Evolutionary conservation across 1,284 basidiomycete genomes (phyloP).

Genomic region (Psilocybe mexicana): DNA sequence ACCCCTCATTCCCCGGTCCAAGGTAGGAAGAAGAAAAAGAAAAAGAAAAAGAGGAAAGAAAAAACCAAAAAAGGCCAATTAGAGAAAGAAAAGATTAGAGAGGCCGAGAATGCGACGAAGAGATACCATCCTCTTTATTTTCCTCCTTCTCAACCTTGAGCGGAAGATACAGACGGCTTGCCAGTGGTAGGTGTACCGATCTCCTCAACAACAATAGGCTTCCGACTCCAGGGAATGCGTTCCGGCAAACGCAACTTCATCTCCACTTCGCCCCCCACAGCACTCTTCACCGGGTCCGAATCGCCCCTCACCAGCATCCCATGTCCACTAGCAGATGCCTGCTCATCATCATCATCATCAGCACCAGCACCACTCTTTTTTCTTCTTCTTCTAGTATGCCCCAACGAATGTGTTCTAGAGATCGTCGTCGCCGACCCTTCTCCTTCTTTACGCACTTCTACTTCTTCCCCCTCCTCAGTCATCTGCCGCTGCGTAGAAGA

Average conservation of each 20-base stretch:
- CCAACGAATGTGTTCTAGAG: conserved; percentile 24
- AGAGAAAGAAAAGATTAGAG: not conserved
- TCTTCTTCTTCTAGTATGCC: conserved; percentile 6
- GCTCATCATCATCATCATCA: not conserved
- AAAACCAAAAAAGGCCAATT: no score
- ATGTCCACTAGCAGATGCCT: not conserved
- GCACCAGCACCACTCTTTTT: not conserved
- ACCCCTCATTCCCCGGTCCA: no score
- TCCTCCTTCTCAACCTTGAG: not conserved
- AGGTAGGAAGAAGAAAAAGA: not conserved
- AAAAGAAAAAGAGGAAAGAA: not conserved
- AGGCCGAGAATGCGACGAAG: not conserved
- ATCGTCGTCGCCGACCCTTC: conserved; percentile 9
- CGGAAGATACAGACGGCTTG: not conserved
- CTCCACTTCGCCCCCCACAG: not conserved
- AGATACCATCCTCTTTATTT: not conserved
- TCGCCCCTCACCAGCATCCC: not conserved
- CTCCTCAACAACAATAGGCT: not conserved
- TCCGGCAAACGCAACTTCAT: not conserved
- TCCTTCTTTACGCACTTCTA: not conserved
- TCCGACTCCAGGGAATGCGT: not conserved
- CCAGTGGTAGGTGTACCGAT: not conserved
- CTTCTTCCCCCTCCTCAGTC: conserved; percentile 1
- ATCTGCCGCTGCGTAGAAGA: not conserved
- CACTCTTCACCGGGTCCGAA: not conserved